Conservation (phyloP, 2,329 filamentous ascomycete species). For the Alternaria ventricosa region DNA sequence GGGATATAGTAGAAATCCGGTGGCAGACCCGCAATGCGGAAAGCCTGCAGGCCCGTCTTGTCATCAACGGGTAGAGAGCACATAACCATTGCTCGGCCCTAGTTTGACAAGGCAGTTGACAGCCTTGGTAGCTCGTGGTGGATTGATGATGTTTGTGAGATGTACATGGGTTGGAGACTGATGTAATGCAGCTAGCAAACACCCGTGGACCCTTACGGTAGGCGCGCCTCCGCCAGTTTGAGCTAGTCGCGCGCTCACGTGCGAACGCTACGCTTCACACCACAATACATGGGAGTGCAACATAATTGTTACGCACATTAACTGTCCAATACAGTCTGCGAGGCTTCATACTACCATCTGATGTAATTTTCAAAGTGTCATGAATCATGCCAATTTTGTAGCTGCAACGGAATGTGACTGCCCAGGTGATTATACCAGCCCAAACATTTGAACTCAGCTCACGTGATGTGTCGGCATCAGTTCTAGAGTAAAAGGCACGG, state of each 20-base stretch:
- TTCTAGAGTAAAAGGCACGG: no score
- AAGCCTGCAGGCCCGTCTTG: slow-evolving; percentile 15
- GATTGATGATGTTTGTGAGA: not conserved
- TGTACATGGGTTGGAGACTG: not conserved
- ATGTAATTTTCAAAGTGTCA: no score
- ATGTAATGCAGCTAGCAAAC: not conserved
- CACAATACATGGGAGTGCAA: no score
- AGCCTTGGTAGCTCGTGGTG: not conserved
- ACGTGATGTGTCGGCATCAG: no score
- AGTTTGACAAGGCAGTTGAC: accelerated
- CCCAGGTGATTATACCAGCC: no score
- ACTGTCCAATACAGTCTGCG: no score
- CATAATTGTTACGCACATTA: no score
- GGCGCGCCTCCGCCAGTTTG: not conserved
- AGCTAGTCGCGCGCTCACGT: not conserved
- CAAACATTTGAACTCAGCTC: no score
- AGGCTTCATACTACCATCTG: no score
- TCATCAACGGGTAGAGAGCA: not conserved
- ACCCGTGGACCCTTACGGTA: not conserved
- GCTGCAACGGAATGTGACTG: no score
- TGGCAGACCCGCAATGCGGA: slow-evolving; percentile 63
- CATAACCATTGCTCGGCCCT: not conserved
- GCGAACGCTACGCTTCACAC: not conserved
- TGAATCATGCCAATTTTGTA: no score
- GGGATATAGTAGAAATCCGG: slow-evolving; percentile 81